Percentiles rank a stretch among this genome's conserved stretches.
Evolutionary conservation across 495 filamentous ascomycete genomes (phyloP).

Genomic region (Echria macrotheca): DNA sequence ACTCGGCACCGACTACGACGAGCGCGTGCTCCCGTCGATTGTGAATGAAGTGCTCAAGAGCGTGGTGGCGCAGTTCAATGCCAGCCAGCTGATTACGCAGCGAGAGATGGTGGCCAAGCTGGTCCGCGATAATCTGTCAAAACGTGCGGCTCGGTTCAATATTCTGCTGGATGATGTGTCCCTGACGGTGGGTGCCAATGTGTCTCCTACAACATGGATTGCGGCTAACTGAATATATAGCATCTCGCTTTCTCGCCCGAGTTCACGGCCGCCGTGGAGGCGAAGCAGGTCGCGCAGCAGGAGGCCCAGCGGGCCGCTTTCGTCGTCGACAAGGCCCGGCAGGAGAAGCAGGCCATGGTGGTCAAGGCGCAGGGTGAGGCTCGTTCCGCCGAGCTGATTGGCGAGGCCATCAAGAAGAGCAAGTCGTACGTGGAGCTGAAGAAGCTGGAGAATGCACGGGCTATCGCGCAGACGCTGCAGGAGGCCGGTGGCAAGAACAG

Average conservation of each 20-base stretch:
- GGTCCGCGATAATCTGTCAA: slow-evolving; percentile 87
- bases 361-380: slow-evolving; percentile 99
- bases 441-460: slow-evolving; percentile 92
- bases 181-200: slow-evolving; percentile 63
- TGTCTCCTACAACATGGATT: no score
- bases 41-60: slow-evolving; percentile 99
- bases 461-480: slow-evolving; percentile 77
- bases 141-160: slow-evolving; percentile 90
- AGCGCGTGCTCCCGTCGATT: slow-evolving; percentile 92
- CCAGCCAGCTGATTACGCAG: slow-evolving; percentile 96
- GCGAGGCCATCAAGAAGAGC: slow-evolving; percentile 99
- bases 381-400: slow-evolving; percentile 93
- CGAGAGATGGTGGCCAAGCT: slow-evolving; percentile 90
- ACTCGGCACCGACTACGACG: slow-evolving; percentile 92
- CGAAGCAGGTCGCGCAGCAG: slow-evolving; percentile 98
- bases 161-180: slow-evolving; percentile 97
- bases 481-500: slow-evolving; percentile 87
- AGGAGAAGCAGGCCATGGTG: slow-evolving; percentile 99
- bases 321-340: slow-evolving; percentile 95
- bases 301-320: slow-evolving; percentile 97
- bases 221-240: slow-evolving; percentile 43
- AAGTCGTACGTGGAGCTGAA: slow-evolving; percentile 93
- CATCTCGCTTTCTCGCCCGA: slow-evolving; percentile 98
- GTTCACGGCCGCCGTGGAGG: slow-evolving; percentile 97
- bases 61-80: slow-evolving; percentile 98